Conservation (phyloP, 305 asterid genomes). For the Striga hermonthica region DNA sequence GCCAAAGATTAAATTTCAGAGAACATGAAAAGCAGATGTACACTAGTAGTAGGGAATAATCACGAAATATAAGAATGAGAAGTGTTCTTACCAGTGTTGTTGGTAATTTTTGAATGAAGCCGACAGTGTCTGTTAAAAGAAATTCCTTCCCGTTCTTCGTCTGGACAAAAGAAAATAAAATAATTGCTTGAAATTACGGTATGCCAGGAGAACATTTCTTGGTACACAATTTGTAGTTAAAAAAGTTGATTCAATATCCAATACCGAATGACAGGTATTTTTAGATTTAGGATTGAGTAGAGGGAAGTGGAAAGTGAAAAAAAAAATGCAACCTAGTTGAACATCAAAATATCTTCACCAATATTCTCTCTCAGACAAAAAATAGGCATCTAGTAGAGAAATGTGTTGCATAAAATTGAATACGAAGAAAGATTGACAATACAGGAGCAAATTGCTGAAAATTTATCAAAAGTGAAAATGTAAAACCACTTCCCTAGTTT, state of each 20-base stretch:
- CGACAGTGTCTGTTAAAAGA: constrained; percentile 94
- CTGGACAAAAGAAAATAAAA: constrained; percentile 40
- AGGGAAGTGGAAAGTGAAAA: neutral
- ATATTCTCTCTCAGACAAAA: neutral
- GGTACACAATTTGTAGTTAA: constrained; percentile 4
- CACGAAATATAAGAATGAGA: constrained; percentile 14
- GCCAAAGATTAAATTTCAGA: constrained; percentile 22
- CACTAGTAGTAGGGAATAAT: neutral
- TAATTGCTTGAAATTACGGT: constrained; percentile 20
- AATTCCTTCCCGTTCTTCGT: constrained; percentile 88
- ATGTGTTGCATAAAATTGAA: neutral
- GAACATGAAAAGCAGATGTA: neutral
- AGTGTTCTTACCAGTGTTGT: constrained; percentile 65
- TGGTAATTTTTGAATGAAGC: constrained; percentile 91
- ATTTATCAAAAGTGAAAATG: constrained; percentile 1
- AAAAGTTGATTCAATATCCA: neutral
- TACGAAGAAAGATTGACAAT: neutral
- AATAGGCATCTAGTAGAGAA: constrained; percentile 1
- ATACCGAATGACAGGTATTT: constrained; percentile 9
- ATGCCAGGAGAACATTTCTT: constrained; percentile 2
- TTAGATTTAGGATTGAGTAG: neutral
- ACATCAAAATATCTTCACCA: neutral
- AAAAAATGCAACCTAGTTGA: constrained; percentile 9
- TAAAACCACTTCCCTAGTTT: constrained; percentile 1
- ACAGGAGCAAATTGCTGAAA: constrained; percentile 2